Percentiles rank a stretch among this genome's conserved stretches.
Evolutionary conservation across 2,329 filamentous ascomycete species (phyloP).

Genomic region (Xylariaceae sp.): DNA sequence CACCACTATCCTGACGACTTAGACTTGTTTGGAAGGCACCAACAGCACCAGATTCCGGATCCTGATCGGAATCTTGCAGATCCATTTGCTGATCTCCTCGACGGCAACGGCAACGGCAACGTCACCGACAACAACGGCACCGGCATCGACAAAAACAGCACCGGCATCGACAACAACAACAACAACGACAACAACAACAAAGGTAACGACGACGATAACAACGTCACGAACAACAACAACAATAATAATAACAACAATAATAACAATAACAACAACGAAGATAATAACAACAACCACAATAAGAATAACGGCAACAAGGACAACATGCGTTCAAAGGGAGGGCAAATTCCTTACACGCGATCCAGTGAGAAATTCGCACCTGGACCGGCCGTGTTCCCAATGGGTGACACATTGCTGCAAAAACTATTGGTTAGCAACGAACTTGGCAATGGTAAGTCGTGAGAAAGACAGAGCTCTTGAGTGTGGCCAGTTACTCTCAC

Average conservation of each 20-base stretch:
- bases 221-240: background rate
- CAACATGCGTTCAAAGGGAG: background rate
- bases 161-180: background rate
- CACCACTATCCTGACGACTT: conserved; percentile 10
- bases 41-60: background rate
- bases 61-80: background rate
- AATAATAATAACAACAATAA: background rate
- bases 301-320: background rate
- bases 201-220: background rate
- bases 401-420: conserved; percentile 49
- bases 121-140: background rate
- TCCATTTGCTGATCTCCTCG: background rate
- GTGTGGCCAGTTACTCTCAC: background rate
- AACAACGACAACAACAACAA: background rate
- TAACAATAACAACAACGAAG: background rate
- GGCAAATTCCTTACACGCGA: conserved; percentile 30
- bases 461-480: background rate
- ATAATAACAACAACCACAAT: conserved; percentile 3
- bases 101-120: background rate
- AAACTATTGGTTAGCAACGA: conserved; percentile 36
- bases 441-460: conserved; percentile 37
- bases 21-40: background rate
- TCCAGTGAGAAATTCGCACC: conserved; percentile 33
- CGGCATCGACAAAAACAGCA: background rate
- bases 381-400: conserved; percentile 45